Base-by-base conservation (phyloP, 164 flowering plant genomes). In the Stephania cephalantha region DNA sequence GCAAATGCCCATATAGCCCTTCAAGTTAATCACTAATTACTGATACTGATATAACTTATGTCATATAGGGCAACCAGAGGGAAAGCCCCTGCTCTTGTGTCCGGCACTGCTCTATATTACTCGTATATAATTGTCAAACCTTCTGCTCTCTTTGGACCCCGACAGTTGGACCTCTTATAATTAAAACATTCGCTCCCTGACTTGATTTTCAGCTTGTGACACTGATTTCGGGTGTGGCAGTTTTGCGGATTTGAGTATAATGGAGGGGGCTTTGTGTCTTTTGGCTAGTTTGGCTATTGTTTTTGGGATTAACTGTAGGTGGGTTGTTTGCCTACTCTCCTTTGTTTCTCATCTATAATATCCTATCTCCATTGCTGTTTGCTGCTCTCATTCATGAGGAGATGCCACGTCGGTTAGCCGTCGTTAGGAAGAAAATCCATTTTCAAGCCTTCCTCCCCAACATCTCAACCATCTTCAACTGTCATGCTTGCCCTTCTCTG, bases 271-370 rank as follows among this genome's bases (percentile, higher is more conserved):
- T 29, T 55, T 12, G 66, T 5, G 20, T 1, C 45, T 25, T 31
- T 50, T 1, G 15, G 4, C 30, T 20, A 20, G 29, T 29, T 20
- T 35, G 29, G 17, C 66, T 65, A 75, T 69, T 22, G 58, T 9
- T 73, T 9, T 31, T 65, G 7, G 75, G 6, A 46, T 13, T 70
- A 68, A 78, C 72, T 44, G 66, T 73, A 50, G 82, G 69, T 69
- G 31, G 82, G 86, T 84, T 75, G 86, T 82, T 84, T 52, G 80
- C 83, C 86, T 79, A 84, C 81, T 77, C 77, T 71, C 68, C 77
- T 78, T 3, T 72, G 55, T 73, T 42, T 69, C 42, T 35, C 42
- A 35, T 35, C 42, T 35, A 35, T 35, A 35, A 35, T 35, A 35
- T 35, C 42, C 42, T 1, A 35, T 35, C 42, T 35, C 42, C 25